These are phyloP conservation scores for Raffaelea albimanens DNA, from an alignment of 2,329 filamentous ascomycete genomes.

Conservation along the genomic window DNA sequence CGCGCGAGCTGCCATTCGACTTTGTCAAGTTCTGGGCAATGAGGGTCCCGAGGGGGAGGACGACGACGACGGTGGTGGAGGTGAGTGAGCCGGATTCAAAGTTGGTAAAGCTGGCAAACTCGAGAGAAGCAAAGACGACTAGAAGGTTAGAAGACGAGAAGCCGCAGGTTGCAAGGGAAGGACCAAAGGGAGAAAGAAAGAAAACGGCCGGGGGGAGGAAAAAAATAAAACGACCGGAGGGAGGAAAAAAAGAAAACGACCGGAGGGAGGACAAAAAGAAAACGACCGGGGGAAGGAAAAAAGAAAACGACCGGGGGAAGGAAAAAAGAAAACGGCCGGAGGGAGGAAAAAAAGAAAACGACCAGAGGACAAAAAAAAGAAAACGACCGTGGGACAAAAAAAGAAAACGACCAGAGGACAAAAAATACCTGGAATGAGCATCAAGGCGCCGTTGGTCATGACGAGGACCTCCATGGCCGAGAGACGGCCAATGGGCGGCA, in stretches of 20 bases:
- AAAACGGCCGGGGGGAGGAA: too few species aligned
- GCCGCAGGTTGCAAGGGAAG: too few species aligned
- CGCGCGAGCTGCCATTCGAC: neutral
- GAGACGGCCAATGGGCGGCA: conserved; percentile 31
- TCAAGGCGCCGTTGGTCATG: conserved; percentile 45
- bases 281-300: too few species aligned
- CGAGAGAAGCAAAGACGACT: conserved; percentile 42
- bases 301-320: too few species aligned
- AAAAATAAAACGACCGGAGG: too few species aligned
- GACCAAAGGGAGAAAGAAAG: neutral
- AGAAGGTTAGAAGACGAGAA: conserved; percentile 1
- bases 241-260: neutral
- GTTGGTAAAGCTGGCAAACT: conserved; percentile 29
- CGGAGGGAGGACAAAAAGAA: neutral
- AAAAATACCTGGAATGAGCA: conserved; percentile 42
- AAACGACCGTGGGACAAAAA: neutral
- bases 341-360: neutral
- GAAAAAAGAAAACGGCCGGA: neutral
- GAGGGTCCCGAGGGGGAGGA: conserved; percentile 43
- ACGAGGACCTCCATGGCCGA: conserved; percentile 45
- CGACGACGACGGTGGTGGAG: conserved; percentile 37
- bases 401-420: neutral
- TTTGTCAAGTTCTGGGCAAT: conserved; percentile 34
- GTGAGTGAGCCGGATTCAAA: conserved; percentile 43
- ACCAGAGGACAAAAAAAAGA: neutral